Base-by-base conservation (phyloP, 225 moss, liverwort and hornwort genomes). In the Bryoerythrophyllum caledonicum region DNA sequence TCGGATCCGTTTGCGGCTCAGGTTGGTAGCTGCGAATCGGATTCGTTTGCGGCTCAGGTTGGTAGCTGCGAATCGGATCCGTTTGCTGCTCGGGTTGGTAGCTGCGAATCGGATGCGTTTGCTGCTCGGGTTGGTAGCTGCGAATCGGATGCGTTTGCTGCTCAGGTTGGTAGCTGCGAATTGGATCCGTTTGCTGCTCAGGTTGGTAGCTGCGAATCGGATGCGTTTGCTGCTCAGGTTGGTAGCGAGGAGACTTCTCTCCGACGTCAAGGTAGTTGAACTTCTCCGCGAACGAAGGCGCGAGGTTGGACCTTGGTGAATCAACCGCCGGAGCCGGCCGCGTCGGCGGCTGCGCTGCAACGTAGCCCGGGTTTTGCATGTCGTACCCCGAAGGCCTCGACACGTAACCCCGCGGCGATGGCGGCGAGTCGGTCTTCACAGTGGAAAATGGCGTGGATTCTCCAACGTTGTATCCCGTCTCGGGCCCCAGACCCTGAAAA, bases 271-370 rank as follows among this genome's bases (percentile, higher is more conserved):
- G 60, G 57, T 70, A 2, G 4, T 61, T 53, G 19, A 79, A 74
- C 12, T 76, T 81, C 52, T 76, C 76, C 30, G 72, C 75, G 19
- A 81, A 17, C 5, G 58, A 6, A 3, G 81, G 75, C 21, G 76
- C 71, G 38, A 72, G 8, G 63, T 76, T 56, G 4, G 82, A 73
- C 16, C 72, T 59, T 0, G 64, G 65, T 0, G 65, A 30, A 8
- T 76, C 79, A 19, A 56, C 35, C 34, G 25, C 12, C 1, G 84
- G 84, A 5, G 84, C 62, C 2, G 81, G 63, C 5, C 84, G 81
- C 63, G 66, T 38, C 6, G 81, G 84, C 5, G 81, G 72, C 7
- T 63, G 40, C 11, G 70, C 28, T 10, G 72, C 1, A 6, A 30
- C 74, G 21, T 71, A 56, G 55, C 44, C 24, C 16, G 63, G 54